Conservation (phyloP, 108 stramenopile species). For the Pseudonitzschia delicatissima region DNA sequence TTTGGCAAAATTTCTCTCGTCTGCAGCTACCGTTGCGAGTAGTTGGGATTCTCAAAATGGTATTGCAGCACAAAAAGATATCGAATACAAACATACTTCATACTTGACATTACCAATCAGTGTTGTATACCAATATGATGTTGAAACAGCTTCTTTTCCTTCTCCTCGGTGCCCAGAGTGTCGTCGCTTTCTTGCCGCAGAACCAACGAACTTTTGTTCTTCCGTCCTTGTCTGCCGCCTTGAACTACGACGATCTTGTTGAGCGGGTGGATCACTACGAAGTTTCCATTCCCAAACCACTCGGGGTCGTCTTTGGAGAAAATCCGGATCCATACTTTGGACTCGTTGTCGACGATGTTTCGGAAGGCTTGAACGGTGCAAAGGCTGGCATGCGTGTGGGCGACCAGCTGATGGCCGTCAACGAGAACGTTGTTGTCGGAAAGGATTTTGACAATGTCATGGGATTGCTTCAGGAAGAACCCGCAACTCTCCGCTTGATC, state of each 20-base stretch:
- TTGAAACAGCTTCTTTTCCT: neutral
- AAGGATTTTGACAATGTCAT: slow-evolving; percentile 35
- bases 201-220: neutral
- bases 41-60: too few relatives aligned
- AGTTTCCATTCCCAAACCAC: slow-evolving; percentile 23
- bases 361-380: slow-evolving; percentile 26
- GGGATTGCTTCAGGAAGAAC: slow-evolving; percentile 15
- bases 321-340: slow-evolving; percentile 36
- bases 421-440: slow-evolving; percentile 26
- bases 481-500: slow-evolving; percentile 7
- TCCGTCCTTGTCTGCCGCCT: neutral
- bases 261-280: slow-evolving; percentile 8
- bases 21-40: too few relatives aligned
- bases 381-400: slow-evolving; percentile 33
- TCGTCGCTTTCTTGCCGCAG: neutral
- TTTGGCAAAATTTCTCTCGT: too few relatives aligned
- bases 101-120: too few relatives aligned
- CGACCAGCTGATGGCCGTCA: slow-evolving; percentile 35
- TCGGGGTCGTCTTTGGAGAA: slow-evolving; percentile 41
- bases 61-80: too few relatives aligned
- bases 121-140: neutral
- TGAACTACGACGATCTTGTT: slow-evolving; percentile 2
- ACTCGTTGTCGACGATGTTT: slow-evolving; percentile 32
- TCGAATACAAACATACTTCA: too few relatives aligned
- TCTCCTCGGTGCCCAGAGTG: neutral